Base-by-base conservation (phyloP, 164 flowering plant genomes). In the Liquidambar formosana region DNA sequence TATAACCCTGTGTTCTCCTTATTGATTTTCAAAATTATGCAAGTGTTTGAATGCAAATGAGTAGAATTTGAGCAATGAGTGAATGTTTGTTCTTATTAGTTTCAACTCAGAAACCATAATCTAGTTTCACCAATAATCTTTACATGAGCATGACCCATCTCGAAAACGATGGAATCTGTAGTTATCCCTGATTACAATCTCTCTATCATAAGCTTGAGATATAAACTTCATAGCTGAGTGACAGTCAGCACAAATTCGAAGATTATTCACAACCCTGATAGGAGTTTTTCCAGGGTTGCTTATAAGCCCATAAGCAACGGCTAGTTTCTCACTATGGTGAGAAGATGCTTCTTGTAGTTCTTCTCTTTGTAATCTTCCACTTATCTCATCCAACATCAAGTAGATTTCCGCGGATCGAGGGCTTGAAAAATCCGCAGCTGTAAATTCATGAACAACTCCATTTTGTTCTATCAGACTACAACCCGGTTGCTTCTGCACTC, bases 271-370 rank as follows among this genome's bases (percentile, higher is more conserved):
- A 49, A 74, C 54, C 56, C 64, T 69, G 46, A 74, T 75, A 1
- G 67, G 63, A 33, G 64, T 41, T 16, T 16, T 62, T 33, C 14
- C 46, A n/a, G 56, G 38, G 15, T 26, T 71, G 64, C 45, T 67
- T 68, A 73, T 68, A 18, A 73, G 77, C 5, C 66, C 75, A 62
- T 62, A 76, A n/a, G 79, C 73, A 12, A 69, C 67, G 12, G 79
- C 73, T 52, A 68, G 64, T 19, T 48, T 65, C 67, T 73, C 72
- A 49, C 75, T 66, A 16, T 70, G 77, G 10, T 66, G 58, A 22
- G 54, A 58, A 22, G 64, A 62, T 14, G 61, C 23, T 27, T 67
- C 49, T 45, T 26, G 23, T 57, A 52, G 43, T 44, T 56, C 62
- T 1, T n/a, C 27, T 27, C 4, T 21, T 21, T 28, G 58, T 43